Conservation (phyloP, 1,139 yeast genomes). For the Sugiyamaella paludigena region DNA sequence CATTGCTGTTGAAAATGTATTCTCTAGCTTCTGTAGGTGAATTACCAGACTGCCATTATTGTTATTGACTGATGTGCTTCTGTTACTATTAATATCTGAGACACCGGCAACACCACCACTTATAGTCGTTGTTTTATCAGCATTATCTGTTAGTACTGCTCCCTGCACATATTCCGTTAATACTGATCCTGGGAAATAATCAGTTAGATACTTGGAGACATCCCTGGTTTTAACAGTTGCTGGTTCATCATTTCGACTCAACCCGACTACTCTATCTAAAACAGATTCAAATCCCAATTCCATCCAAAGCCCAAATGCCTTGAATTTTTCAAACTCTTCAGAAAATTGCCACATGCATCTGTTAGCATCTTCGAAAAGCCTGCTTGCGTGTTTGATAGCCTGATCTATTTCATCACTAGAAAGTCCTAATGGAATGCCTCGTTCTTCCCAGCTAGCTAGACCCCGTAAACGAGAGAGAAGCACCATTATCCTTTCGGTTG, state of each 20-base stretch:
- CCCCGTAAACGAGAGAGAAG: slow-evolving; percentile 51
- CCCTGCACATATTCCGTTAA: slow-evolving; percentile 6
- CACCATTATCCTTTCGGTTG: slow-evolving; percentile 55
- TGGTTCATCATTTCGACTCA: slow-evolving; percentile 23
- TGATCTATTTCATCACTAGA: slow-evolving; percentile 33
- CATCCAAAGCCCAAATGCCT: slow-evolving; percentile 47
- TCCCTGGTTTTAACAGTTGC: slow-evolving; percentile 24
- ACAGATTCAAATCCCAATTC: slow-evolving; percentile 26
- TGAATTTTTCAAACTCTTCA: slow-evolving; percentile 53
- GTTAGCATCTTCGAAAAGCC: slow-evolving; percentile 42
- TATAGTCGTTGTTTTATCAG: no score
- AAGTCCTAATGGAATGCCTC: slow-evolving; percentile 38
- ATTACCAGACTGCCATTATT: neutral
- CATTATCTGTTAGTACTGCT: neutral
- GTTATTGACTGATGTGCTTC: no score
- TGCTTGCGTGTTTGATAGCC: slow-evolving; percentile 37
- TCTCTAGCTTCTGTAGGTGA: slow-evolving; percentile 2
- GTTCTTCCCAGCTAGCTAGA: slow-evolving; percentile 43
- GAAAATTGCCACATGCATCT: slow-evolving; percentile 48
- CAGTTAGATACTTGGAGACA: slow-evolving; percentile 27
- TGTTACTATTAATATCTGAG: no score
- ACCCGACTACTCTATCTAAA: slow-evolving; percentile 22
- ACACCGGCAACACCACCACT: no score
- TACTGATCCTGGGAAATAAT: slow-evolving; percentile 17
- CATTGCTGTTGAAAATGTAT: neutral